These are phyloP conservation scores for Penstemon eatonii DNA, from an alignment of 257 asterid species.

Conservation along the genomic window DNA sequence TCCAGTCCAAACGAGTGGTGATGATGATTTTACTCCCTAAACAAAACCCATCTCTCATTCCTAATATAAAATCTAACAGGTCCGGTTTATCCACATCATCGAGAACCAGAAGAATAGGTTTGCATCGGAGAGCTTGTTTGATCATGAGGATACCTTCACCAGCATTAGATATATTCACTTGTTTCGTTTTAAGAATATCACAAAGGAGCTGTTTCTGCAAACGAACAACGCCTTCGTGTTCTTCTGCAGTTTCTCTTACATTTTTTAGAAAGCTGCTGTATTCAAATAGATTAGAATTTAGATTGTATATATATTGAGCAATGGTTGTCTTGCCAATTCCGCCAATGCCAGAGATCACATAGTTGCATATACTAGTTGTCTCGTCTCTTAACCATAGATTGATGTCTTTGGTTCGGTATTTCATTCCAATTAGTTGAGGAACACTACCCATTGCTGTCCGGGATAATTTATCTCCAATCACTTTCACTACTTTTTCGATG, in stretches of 20 bases:
- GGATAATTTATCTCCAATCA: conserved; percentile 18
- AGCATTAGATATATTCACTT: conserved; percentile 7
- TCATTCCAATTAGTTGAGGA: conserved; percentile 20
- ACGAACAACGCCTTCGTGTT: conserved; percentile 21
- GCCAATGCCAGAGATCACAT: conserved; percentile 24
- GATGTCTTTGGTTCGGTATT: conserved; percentile 18
- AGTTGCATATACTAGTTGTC: not conserved
- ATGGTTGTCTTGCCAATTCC: conserved; percentile 36
- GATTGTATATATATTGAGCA: conserved; percentile 31
- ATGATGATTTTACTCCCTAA: conserved; percentile 23
- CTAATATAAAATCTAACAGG: conserved; percentile 25
- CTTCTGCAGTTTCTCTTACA: conserved; percentile 24
- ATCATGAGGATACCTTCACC: conserved; percentile 31
- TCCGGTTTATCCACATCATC: conserved; percentile 34
- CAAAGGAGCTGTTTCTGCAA: conserved; percentile 28
- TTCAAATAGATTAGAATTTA: conserved; percentile 25
- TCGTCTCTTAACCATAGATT: conserved; percentile 22
- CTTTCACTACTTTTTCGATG: conserved; percentile 20
- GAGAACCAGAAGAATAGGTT: conserved; percentile 27
- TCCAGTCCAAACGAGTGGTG: not conserved
- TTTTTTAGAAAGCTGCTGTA: conserved; percentile 28
- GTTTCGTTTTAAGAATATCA: conserved; percentile 6
- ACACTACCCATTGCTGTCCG: conserved; percentile 16
- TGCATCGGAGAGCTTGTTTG: conserved; percentile 14
- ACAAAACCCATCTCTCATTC: conserved; percentile 23